Conservation (phyloP, 2,329 filamentous ascomycete genomes). For the Paraphoma sp. region DNA sequence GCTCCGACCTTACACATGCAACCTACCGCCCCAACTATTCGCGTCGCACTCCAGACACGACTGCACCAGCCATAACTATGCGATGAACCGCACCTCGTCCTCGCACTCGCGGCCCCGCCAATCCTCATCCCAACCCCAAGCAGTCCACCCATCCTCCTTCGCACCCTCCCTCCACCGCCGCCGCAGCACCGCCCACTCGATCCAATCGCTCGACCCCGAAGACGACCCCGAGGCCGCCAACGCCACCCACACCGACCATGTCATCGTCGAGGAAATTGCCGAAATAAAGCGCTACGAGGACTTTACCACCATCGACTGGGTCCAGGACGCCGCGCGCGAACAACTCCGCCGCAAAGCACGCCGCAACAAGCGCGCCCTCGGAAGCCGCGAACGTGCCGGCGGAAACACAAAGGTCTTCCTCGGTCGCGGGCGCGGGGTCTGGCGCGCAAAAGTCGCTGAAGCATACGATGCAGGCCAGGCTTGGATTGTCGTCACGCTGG, state of each 20-base stretch:
- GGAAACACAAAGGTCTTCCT: slow-evolving; percentile 57
- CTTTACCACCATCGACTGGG: slow-evolving; percentile 99
- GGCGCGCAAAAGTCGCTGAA: slow-evolving; percentile 81
- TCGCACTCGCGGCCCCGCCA: slow-evolving; percentile 26
- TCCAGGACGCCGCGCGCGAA: slow-evolving; percentile 93
- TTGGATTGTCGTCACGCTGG: slow-evolving; percentile 96
- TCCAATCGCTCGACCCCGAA: slow-evolving; percentile 69
- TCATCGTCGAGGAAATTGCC: slow-evolving; percentile 92
- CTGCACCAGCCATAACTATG: slow-evolving; percentile 33
- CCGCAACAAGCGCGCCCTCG: slow-evolving; percentile 70
- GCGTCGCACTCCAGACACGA: neutral
- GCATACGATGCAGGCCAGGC: slow-evolving; percentile 96
- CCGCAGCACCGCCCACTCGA: slow-evolving; percentile 63
- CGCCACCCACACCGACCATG: slow-evolving; percentile 65
- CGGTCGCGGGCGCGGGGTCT: slow-evolving; percentile 65
- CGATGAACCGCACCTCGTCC: slow-evolving; percentile 54
- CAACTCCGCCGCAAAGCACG: slow-evolving; percentile 80
- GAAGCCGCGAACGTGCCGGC: neutral
- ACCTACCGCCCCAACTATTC: neutral
- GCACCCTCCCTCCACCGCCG: slow-evolving; percentile 59
- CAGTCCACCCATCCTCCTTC: slow-evolving; percentile 54
- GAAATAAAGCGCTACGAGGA: slow-evolving; percentile 99
- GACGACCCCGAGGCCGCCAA: slow-evolving; percentile 65
- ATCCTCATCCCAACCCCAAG: slow-evolving; percentile 11
- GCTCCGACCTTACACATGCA: neutral